Base-by-base conservation (phyloP, 2,329 filamentous ascomycete genomes). In the Aspergillus ibericus region DNA sequence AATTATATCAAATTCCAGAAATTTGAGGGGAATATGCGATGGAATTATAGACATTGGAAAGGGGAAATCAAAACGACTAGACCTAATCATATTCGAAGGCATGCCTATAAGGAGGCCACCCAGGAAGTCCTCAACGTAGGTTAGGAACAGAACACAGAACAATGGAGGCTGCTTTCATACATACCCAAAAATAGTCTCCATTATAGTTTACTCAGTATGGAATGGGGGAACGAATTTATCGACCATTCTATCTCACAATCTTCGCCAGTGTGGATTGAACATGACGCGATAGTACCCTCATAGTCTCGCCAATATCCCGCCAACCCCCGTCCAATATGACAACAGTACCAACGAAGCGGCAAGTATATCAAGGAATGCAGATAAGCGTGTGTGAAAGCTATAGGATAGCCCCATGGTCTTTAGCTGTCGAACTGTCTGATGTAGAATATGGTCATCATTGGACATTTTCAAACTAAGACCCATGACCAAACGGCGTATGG, bases 241-340 rank as follows among this genome's bases (percentile, higher is more conserved):
- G 36, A 64, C 59, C 57, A 65, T 62, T n/a, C 55, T 56, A 52
- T 63, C 62, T 61, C 59, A 66, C 10, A 53, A 60, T 3, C 46
- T n/a, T 25, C 57, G 59, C 40, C 55, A 60, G 10, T 53, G 44
- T 27, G 51, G 36, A 35, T 36, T 48, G 46, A 58, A 55, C 51
- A 60, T 60, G 5, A 53, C 58, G 7, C 59, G 55, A 54, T 58
- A 64, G 47, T 61, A 70, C 49, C 70, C 69, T 60, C 67, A 48
- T 67, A 62, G 35, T 65, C 61, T 1, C 68, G 70, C 54, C 63
- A 68, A 36, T 66, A 68, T 9, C 67, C 67, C 1, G 67, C 63
- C 16, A 67, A 5, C 66, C 66, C 60, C 69, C 69, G 51, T 72
- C 68, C 15, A 70, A 46, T 32, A 72, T 56, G 5, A 66, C 68